phyloP scores from a whole-genome alignment of 345 rosid species.

The Gynandropsis gynandra region DNA sequence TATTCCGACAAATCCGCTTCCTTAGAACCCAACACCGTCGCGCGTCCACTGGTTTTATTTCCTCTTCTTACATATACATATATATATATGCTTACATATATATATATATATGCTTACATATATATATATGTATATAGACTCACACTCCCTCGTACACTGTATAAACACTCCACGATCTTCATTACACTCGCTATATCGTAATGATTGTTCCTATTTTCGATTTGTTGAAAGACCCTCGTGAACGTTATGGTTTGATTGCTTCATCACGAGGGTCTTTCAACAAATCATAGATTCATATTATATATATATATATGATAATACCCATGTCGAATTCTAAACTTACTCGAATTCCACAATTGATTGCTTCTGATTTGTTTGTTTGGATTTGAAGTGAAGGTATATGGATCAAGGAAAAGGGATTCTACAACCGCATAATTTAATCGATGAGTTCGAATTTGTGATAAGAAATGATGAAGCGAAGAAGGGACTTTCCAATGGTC shows the following conservation, averaged over 20 bases:
- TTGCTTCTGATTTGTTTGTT: too few relatives aligned
- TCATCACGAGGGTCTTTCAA: too few relatives aligned
- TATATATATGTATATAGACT: not conserved
- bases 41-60: slow-evolving; percentile 9
- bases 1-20: slow-evolving; percentile 17
- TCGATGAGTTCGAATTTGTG: slow-evolving; percentile 68
- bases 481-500: too few relatives aligned
- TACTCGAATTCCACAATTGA: slow-evolving; percentile 51
- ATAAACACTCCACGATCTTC: too few relatives aligned
- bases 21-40: not conserved
- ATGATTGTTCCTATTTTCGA: not conserved
- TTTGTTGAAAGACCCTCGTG: not conserved
- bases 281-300: too few relatives aligned
- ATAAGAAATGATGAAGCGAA: slow-evolving; percentile 46
- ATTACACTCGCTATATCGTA: too few relatives aligned
- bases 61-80: too few relatives aligned
- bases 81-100: too few relatives aligned
- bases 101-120: too few relatives aligned
- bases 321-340: slow-evolving; percentile 54
- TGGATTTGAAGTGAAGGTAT: slow-evolving; percentile 44
- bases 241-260: too few relatives aligned
- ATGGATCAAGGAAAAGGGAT: slow-evolving; percentile 91
- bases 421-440: slow-evolving; percentile 74
- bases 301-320: too few relatives aligned
- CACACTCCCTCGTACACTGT: too few relatives aligned